Conservation (phyloP, 441 rosid species). For the Manihot esculenta region DNA sequence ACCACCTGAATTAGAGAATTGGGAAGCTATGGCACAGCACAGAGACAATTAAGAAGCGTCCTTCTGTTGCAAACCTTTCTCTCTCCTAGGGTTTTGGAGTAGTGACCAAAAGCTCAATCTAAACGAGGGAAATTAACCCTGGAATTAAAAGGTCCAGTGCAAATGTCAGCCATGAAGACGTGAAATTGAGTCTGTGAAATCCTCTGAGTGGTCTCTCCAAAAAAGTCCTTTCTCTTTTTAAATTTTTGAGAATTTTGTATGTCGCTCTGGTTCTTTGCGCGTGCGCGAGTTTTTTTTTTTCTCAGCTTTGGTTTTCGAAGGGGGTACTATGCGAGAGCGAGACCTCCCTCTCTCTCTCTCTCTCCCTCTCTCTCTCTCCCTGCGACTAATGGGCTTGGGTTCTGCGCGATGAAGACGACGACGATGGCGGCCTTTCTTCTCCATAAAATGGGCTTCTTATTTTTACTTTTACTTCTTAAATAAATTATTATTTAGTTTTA, state of each 20-base stretch:
- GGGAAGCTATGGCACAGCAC: constrained; percentile 49
- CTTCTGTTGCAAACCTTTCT: constrained; percentile 26
- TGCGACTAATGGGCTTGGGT: constrained; percentile 21
- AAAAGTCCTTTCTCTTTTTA: constrained; percentile 5
- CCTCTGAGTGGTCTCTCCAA: not conserved
- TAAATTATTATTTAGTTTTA: too few relatives aligned
- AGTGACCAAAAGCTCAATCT: constrained; percentile 4
- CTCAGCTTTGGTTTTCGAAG: constrained; percentile 16
- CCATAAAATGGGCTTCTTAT: not conserved
- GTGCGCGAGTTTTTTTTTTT: not conserved
- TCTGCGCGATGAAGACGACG: constrained; percentile 1
- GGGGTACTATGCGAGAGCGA: constrained; percentile 14
- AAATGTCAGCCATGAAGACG: constrained; percentile 26
- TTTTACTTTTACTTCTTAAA: not conserved
- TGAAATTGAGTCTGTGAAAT: not conserved
- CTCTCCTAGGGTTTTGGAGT: constrained; percentile 66
- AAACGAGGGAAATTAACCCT: constrained; percentile 13
- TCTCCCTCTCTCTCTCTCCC: constrained; percentile 13
- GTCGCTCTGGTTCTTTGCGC: constrained; percentile 1
- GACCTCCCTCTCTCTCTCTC: constrained; percentile 12
- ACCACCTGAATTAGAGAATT: constrained; percentile 69
- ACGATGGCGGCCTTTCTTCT: not conserved
- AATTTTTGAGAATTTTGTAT: not conserved
- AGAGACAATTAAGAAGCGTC: constrained; percentile 30
- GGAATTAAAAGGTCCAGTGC: constrained; percentile 13